Base-by-base conservation (phyloP, 768 basidiomycete species). In the Jaapia argillacea region DNA sequence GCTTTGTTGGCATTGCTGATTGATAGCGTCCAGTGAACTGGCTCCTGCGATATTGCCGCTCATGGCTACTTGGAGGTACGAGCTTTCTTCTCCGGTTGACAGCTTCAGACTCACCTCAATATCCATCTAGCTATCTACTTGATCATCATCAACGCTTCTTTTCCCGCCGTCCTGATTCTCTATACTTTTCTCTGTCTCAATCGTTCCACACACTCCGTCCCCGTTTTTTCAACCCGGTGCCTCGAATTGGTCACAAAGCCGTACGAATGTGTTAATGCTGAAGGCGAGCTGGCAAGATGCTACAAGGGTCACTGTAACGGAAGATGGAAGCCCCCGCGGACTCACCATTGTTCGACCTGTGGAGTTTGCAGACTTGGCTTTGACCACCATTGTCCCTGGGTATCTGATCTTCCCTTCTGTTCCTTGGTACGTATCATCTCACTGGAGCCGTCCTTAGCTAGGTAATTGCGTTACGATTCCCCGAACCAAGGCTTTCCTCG, bases 371-470 rank as follows among this genome's bases (percentile, higher is more conserved):
- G 63, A 27, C 45, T 48, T 0, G 59, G 56, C 4, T 64, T 61
- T 42, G 64, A 65, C 50, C 64, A 65, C 44, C 59, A 60, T 51
- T 65, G 63, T 49, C 53, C 56, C 13, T 58, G 53, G 52, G 38
- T 49, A n/a, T 6, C 39, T 3, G 12, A 12, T 16, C 31, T 37
- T 13, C 5, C 21, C 23, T 18, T 16, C 4, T 37, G 6, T 28
- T n/a, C 22, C 16, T 33, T 10, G 16, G 28, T 33, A 3, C 14
- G 6, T 24, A 41, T 12, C 28, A 36, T 33, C 36, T 35, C n/a
- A n/a, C 4, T 6, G 23, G n/a, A 14, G n/a, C 20, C 27, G 13
- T 45, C 5, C 43, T 53, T 22, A 43, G 51, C 56, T 59, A 40
- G 57, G 57, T 6, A 62, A 59, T 41, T 63, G 61, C 49, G 49